Evolutionary conservation across 176 grass and related monocot species (phyloP).

Genomic region (Alopecurus myosuroides): DNA sequence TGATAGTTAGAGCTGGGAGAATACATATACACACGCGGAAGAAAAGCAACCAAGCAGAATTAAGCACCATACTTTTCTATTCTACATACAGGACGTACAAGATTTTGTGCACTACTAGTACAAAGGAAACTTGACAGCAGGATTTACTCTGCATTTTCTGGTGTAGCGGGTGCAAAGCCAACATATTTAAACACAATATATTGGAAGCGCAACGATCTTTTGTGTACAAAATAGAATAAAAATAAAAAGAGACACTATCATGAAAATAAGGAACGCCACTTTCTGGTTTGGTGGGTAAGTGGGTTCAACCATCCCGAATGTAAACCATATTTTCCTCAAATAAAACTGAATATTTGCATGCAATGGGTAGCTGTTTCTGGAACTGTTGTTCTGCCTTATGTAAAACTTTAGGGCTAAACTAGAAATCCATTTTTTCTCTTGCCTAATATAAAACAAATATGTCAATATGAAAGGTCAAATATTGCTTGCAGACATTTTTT

Average conservation of each 20-base stretch:
- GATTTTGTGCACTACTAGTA: background rate
- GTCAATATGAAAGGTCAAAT: background rate
- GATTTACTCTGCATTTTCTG: background rate
- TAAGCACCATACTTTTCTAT: conserved; percentile 16
- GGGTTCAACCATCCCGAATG: background rate
- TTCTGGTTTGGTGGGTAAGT: background rate
- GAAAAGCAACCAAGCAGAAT: conserved; percentile 1
- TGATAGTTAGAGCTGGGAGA: background rate
- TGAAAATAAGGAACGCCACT: background rate
- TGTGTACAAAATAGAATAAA: background rate
- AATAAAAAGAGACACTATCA: background rate
- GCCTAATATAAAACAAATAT: background rate
- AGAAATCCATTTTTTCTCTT: background rate
- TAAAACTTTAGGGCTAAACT: background rate
- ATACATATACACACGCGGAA: background rate
- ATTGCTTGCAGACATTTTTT: background rate
- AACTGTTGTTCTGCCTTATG: background rate
- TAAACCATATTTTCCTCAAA: background rate
- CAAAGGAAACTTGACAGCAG: background rate
- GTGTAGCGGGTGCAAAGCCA: background rate
- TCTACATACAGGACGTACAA: background rate
- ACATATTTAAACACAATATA: background rate
- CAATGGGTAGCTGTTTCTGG: background rate
- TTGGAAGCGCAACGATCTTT: background rate
- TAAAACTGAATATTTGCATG: background rate